phyloP scores from a whole-genome alignment of 208 protist species.

The Angomonas deanei region DNA sequence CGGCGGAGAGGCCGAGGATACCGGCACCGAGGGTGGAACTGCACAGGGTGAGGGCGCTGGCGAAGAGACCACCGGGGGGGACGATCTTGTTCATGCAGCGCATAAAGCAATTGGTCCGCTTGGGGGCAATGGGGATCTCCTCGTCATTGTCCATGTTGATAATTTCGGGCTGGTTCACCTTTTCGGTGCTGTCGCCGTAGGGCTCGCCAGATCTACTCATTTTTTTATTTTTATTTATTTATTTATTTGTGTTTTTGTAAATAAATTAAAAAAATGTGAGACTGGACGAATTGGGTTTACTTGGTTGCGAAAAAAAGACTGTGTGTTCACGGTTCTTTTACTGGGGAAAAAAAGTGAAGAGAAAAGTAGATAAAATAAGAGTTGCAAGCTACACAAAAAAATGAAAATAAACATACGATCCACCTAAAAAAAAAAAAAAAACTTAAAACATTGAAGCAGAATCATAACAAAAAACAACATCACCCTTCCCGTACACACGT shows the following conservation, averaged over 20 bases:
- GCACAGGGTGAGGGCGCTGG: conserved; percentile 52
- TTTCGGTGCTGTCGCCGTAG: too few relatives aligned
- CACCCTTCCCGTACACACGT: too few relatives aligned
- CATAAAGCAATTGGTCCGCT: neutral
- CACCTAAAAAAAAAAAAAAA: neutral
- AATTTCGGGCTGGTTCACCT: neutral
- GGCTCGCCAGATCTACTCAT: too few relatives aligned
- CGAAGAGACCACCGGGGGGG: conserved; percentile 42
- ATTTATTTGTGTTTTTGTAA: too few relatives aligned
- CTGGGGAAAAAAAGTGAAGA: neutral
- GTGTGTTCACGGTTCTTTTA: neutral
- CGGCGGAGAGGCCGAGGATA: conserved; percentile 48
- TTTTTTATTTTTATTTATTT: neutral
- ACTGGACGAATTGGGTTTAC: neutral
- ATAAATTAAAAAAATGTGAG: too few relatives aligned
- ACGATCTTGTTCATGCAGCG: neutral
- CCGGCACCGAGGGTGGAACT: conserved; percentile 59
- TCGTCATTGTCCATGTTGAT: neutral
- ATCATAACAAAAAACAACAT: neutral
- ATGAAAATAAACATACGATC: neutral
- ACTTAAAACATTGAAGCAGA: neutral
- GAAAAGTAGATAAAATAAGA: too few relatives aligned
- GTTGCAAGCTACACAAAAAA: too few relatives aligned
- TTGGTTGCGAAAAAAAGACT: neutral
- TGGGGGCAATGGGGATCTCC: neutral